Evolutionary conservation across 306 rosid species (phyloP).

Genomic region (Oemleria cerasiformis): DNA sequence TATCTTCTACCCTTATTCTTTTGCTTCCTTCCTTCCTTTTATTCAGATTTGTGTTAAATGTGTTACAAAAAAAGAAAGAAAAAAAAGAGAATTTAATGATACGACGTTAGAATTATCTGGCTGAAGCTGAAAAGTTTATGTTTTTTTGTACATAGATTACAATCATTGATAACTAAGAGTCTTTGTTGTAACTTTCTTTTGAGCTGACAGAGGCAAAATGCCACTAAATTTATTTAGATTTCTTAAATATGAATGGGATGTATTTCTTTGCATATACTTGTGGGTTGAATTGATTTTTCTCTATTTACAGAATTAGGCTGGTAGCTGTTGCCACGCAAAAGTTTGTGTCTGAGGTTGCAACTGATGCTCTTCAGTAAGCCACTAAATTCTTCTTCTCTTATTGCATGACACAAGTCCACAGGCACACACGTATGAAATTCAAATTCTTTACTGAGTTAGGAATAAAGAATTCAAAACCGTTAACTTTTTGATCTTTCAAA

Average conservation of each 20-base stretch:
- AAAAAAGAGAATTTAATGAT: too few species aligned
- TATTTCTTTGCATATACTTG: not conserved
- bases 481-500: not conserved
- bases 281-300: conserved; percentile 5
- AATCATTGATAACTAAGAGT: not conserved
- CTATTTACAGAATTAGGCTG: conserved; percentile 58
- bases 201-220: conserved; percentile 16
- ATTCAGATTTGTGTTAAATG: not conserved
- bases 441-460: not conserved
- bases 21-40: not conserved
- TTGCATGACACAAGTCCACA: not conserved
- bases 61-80: not conserved
- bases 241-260: not conserved
- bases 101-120: not conserved
- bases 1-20: not conserved
- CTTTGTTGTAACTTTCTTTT: conserved; percentile 12
- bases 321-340: conserved; percentile 89
- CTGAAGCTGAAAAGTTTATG: not conserved
- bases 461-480: not conserved
- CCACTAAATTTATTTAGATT: conserved; percentile 1
- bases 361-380: conserved; percentile 67
- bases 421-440: not conserved
- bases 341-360: conserved; percentile 85
- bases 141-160: not conserved
- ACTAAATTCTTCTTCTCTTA: not conserved